Evolutionary conservation across 208 protist genomes (phyloP), one percentile per base, ranked within the genome.

Genomic region (Leishmania lainsoni): DNA sequence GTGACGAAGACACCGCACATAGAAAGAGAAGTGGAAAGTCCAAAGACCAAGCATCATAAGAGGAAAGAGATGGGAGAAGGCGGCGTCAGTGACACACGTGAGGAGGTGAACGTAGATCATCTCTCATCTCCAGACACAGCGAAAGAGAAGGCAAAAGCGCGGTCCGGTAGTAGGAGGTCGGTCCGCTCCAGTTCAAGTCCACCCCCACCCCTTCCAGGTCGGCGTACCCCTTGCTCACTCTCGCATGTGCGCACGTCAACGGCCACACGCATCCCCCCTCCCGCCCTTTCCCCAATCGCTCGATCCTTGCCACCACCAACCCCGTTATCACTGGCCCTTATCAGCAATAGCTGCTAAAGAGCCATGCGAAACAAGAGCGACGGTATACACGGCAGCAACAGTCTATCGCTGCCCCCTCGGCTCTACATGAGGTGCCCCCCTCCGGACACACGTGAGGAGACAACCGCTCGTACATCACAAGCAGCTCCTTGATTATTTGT

Each of bases 1-100:
- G 35, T 70, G 32, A n/a, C 65, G 65, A 8, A 70, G 39, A 42
- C 65, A 70, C 29, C 32, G 35, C 10, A 26, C 5, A 45, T 35
- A 16, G 17, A 22, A 75, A 59, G 39, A 75, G 32, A 8, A 75
- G 17, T 2, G 42, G 48, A 32, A 52, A 16, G 48, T 32, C 45
- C n/a, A 35, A 59, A 75, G 3, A 10, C 71, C 32, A 14, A 66
- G 68, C 81, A 78, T 79, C 42, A 79, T 35, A 74, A 85, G 81
- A 81, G 66, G 77, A 66, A 58, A 39, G 3, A 22, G 49, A 52
- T 75, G 48, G 26, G 71, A 48, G 32, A 70, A 70, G n/a, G 48
- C 52, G 48, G 20, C 26, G 66, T 5, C 42, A n/a, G 42, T 72
- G 10, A 69, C 39, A 72, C 39, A 69, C 17, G 69, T n/a, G 45